Percentiles rank a stretch among this genome's conserved stretches.
Conservation (phyloP, 1,284 basidiomycete genomes). For the Lentinus polychrous region DNA sequence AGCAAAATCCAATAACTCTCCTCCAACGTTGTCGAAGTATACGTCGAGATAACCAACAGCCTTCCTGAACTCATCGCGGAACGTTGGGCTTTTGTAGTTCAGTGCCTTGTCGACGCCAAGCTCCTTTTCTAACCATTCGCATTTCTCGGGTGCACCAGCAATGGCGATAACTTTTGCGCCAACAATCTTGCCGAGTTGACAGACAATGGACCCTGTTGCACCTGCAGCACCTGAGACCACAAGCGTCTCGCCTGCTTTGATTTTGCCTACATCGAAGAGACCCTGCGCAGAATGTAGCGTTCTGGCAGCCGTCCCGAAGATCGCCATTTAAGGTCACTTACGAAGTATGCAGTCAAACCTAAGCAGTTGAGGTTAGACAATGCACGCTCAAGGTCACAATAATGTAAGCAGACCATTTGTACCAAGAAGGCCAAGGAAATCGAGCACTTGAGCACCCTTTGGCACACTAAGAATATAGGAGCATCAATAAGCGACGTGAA, state of each 20-base stretch:
- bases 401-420: slow-evolving; percentile 41
- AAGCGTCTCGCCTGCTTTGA: slow-evolving; percentile 79
- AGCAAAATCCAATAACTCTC: slow-evolving; percentile 74
- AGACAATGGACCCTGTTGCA: slow-evolving; percentile 71
- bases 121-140: slow-evolving; percentile 73
- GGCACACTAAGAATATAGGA: slow-evolving; percentile 36
- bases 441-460: slow-evolving; percentile 52
- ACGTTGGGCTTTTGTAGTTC: slow-evolving; percentile 82
- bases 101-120: slow-evolving; percentile 78
- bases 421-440: slow-evolving; percentile 76
- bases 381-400: neutral
- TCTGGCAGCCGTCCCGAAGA: neutral
- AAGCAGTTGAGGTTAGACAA: neutral
- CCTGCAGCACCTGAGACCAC: slow-evolving; percentile 88
- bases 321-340: slow-evolving; percentile 26
- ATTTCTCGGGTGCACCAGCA: slow-evolving; percentile 76
- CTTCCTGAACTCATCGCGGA: slow-evolving; percentile 58
- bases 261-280: slow-evolving; percentile 69
- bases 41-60: slow-evolving; percentile 65
- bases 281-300: slow-evolving; percentile 58
- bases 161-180: slow-evolving; percentile 83
- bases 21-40: slow-evolving; percentile 87
- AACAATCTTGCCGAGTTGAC: slow-evolving; percentile 69
- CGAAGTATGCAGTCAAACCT: slow-evolving; percentile 84
- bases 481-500: slow-evolving; percentile 16